phyloP scores from a whole-genome alignment of 2,329 filamentous ascomycete species.

The Trichoderma brevicompactum region DNA sequence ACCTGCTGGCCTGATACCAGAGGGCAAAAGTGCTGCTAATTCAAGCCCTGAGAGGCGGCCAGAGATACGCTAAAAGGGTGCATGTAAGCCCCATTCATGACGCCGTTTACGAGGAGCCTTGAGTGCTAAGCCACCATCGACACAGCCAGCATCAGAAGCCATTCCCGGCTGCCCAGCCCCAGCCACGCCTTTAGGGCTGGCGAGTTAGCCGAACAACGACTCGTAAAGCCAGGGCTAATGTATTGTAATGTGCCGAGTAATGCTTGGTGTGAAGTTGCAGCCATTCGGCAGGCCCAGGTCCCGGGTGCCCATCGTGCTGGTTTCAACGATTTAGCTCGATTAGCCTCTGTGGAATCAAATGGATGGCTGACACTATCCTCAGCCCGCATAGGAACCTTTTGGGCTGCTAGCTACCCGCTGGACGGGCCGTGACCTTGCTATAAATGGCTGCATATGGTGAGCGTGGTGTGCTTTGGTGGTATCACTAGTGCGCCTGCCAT shows the following conservation, averaged over 20 bases:
- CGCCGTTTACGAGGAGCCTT: slow-evolving; percentile 13
- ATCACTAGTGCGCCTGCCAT: slow-evolving; percentile 11
- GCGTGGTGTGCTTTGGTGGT: not conserved
- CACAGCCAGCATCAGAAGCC: slow-evolving; percentile 18
- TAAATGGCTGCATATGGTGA: slow-evolving; percentile 18
- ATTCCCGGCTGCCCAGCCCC: not conserved
- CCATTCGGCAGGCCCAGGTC: no score
- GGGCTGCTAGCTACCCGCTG: slow-evolving; percentile 21
- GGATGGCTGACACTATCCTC: slow-evolving; percentile 12
- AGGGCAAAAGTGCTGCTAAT: slow-evolving; percentile 12
- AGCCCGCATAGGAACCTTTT: slow-evolving; percentile 15
- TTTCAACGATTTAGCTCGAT: not conserved
- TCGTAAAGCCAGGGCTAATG: no score
- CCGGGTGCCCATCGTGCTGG: no score
- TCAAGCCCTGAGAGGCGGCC: slow-evolving; percentile 18
- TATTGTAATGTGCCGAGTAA: no score
- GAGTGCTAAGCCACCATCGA: slow-evolving; percentile 22
- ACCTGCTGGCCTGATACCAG: slow-evolving; percentile 14
- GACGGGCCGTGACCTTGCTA: slow-evolving; percentile 24
- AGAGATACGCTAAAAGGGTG: slow-evolving; percentile 18
- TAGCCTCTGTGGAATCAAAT: slow-evolving; percentile 2
- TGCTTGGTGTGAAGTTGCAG: no score
- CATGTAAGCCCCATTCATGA: slow-evolving; percentile 24
- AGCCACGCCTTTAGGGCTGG: slow-evolving; percentile 13
- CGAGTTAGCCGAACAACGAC: not conserved